phyloP scores from a whole-genome alignment of 1,139 yeast genomes.

The Suhomyces panamericanus region DNA sequence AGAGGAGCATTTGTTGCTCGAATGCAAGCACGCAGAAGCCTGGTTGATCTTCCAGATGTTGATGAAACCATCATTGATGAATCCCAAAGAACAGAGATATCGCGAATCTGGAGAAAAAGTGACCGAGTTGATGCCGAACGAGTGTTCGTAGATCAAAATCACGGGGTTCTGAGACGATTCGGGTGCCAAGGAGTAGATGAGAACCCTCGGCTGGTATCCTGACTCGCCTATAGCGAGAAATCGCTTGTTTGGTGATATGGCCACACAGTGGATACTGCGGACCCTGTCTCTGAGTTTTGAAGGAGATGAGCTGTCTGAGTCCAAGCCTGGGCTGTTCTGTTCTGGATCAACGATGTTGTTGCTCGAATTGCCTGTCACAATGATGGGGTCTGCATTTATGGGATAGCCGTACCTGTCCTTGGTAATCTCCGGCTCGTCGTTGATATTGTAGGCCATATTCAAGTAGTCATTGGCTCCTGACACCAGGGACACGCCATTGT shows the following conservation, averaged over 20 bases:
- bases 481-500: neutral
- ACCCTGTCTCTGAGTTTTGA: constrained; percentile 46
- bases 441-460: constrained; percentile 23
- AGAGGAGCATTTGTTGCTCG: constrained; percentile 63
- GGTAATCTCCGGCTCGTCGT: constrained; percentile 9
- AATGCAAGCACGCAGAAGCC: constrained; percentile 27
- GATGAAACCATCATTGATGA: constrained; percentile 63
- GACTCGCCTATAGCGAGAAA: constrained; percentile 65
- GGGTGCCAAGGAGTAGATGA: constrained; percentile 58
- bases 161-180: constrained; percentile 49
- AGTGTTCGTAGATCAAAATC: constrained; percentile 57
- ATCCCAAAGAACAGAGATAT: constrained; percentile 58
- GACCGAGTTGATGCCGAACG: constrained; percentile 57
- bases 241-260: constrained; percentile 53
- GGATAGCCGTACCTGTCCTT: constrained; percentile 40
- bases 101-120: constrained; percentile 61
- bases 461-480: constrained; percentile 32
- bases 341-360: constrained; percentile 6
- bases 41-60: constrained; percentile 53
- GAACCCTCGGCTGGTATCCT: constrained; percentile 65
- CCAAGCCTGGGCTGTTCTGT: neutral
- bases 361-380: constrained; percentile 19
- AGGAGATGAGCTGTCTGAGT: constrained; percentile 23
- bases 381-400: constrained; percentile 27
- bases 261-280: constrained; percentile 54